These are phyloP conservation scores for Amanita phalloides DNA, from an alignment of 768 basidiomycete species.

Conservation along the genomic window DNA sequence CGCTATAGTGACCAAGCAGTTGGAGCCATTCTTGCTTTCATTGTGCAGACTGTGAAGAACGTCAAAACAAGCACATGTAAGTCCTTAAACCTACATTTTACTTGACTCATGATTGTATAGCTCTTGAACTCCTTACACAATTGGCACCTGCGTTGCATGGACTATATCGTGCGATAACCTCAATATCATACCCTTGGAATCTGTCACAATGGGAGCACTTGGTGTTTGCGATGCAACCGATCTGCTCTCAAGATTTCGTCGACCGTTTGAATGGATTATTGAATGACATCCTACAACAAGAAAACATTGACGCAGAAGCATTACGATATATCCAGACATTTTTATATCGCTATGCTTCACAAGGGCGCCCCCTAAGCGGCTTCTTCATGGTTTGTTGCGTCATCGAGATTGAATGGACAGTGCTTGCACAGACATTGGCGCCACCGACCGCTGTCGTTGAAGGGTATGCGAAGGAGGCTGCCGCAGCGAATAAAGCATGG, in stretches of 20 bases:
- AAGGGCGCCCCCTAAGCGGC: slow-evolving; percentile 72
- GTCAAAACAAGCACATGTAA: slow-evolving; percentile 45
- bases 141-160: slow-evolving; percentile 78
- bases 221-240: slow-evolving; percentile 37
- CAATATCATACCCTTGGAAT: slow-evolving; percentile 69
- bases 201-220: slow-evolving; percentile 52
- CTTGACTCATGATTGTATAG: slow-evolving; percentile 22
- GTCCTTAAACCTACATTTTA: slow-evolving; percentile 15
- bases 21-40: slow-evolving; percentile 51
- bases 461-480: slow-evolving; percentile 48
- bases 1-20: slow-evolving; percentile 40
- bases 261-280: slow-evolving; percentile 66
- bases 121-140: slow-evolving; percentile 63
- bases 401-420: slow-evolving; percentile 77
- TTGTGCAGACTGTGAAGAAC: slow-evolving; percentile 42
- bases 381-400: slow-evolving; percentile 88
- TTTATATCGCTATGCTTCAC: slow-evolving; percentile 62
- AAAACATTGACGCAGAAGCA: slow-evolving; percentile 35
- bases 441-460: slow-evolving; percentile 17
- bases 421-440: slow-evolving; percentile 61
- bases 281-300: slow-evolving; percentile 49
- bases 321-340: slow-evolving; percentile 58
- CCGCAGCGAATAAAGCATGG: slow-evolving; percentile 82
- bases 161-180: slow-evolving; percentile 76
- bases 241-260: slow-evolving; percentile 59